Base-by-base conservation (phyloP, 129 eudicot species). In the Lonicera japonica region DNA sequence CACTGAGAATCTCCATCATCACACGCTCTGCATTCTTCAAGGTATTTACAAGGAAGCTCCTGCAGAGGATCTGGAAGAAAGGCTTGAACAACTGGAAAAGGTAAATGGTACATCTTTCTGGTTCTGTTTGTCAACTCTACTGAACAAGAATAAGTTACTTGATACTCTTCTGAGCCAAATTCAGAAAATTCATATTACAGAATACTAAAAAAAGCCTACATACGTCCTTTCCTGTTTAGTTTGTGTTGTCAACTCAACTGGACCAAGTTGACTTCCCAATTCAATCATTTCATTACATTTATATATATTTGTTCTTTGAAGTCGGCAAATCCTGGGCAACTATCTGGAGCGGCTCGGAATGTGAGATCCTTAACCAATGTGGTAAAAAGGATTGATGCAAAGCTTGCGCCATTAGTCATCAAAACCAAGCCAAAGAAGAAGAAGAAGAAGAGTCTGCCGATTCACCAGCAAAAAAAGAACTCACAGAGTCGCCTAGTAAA, bases 341-440 rank as follows among this genome's bases (percentile, higher is more conserved):
- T 92, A 74, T 83, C 66, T 70, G 68, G 76, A 70, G 82, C 36
- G 2, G 2, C 87, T 63, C 91, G 86, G 13, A 88, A 83, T 59
- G 84, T 82, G 36, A 73, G 96, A 79, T 77, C 91, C 15, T 75
- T 92, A 40, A 79, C 83, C 0, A 53, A 12, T 74, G 48, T 63
- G 50, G 71, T 92, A 63, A 92, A 82, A 82, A 82, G 76, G 36
- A 70, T 77, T 40, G 96, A 92, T 54, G 68, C 83, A 18, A 85
- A 82, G 61, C 87, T 90, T 67, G 94, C 87, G 25, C 94, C 89
- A 13, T 43, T 86, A 23, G 73, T 80, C 52, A 56, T 73, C 19
- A 67, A 69, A 29, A 25, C 58, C 79, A 65, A 57, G 55, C 51
- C 76, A 64, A 56, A 61, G 40, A n/a, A n/a, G n/a, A n/a, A n/a